These are phyloP conservation scores for Aspergillus sp. DNA, from an alignment of 2,329 filamentous ascomycete species.

Conservation along the genomic window DNA sequence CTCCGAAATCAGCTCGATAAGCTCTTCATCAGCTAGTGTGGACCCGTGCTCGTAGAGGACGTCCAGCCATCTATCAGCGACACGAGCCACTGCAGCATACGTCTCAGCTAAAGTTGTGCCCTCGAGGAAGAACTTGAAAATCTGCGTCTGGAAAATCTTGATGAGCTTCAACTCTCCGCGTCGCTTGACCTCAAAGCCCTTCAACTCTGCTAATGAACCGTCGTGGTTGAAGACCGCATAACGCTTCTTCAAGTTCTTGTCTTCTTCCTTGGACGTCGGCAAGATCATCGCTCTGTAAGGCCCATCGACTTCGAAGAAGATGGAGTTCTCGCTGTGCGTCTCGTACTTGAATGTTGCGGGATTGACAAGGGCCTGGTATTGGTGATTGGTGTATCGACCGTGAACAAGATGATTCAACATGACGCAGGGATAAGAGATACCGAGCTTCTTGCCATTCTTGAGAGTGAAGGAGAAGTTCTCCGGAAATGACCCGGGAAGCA, in stretches of 20 bases:
- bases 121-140: slow-evolving; percentile 99
- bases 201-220: slow-evolving; percentile 90
- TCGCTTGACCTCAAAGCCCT: slow-evolving; percentile 97
- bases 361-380: slow-evolving; percentile 90
- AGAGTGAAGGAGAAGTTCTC: slow-evolving; percentile 95
- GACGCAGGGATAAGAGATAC: slow-evolving; percentile 97
- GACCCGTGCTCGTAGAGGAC: slow-evolving; percentile 86
- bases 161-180: slow-evolving; percentile 98
- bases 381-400: slow-evolving; percentile 91
- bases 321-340: slow-evolving; percentile 97
- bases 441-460: slow-evolving; percentile 92
- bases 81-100: slow-evolving; percentile 87
- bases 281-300: slow-evolving; percentile 97
- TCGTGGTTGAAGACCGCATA: slow-evolving; percentile 99
- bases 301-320: slow-evolving; percentile 98
- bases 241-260: slow-evolving; percentile 99
- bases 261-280: slow-evolving; percentile 96
- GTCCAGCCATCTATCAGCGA: slow-evolving; percentile 96
- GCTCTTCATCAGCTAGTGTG: slow-evolving; percentile 91
- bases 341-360: slow-evolving; percentile 83
- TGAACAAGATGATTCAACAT: slow-evolving; percentile 99
- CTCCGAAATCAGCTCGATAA: slow-evolving; percentile 99
- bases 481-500: slow-evolving; percentile 92
- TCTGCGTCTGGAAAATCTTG: slow-evolving; percentile 99
- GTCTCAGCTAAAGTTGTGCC: slow-evolving; percentile 85